These are phyloP conservation scores for Ustilago cynodontis DNA, from an alignment of 1,284 basidiomycete species.

Conservation along the genomic window DNA sequence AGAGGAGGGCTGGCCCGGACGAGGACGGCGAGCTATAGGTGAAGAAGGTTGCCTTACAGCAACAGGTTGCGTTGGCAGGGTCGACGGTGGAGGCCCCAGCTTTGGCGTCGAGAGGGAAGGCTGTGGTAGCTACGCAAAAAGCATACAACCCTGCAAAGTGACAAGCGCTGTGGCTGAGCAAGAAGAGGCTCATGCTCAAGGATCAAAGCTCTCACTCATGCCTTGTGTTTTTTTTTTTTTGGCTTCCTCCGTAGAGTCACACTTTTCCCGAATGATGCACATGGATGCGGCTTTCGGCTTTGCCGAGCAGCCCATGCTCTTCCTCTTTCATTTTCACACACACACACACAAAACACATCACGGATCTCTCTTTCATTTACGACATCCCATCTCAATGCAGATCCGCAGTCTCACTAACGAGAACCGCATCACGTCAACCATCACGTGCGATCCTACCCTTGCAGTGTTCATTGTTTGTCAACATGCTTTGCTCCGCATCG, in stretches of 20 bases:
- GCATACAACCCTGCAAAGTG: neutral
- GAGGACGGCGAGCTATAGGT: neutral
- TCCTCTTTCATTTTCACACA: neutral
- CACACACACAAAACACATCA: neutral
- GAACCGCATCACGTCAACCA: neutral
- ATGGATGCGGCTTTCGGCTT: slow-evolving; percentile 1
- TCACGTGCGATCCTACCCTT: neutral
- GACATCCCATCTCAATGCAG: neutral
- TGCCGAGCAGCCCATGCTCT: neutral
- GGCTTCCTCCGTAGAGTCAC: slow-evolving; percentile 2
- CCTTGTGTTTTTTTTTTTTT: too few species aligned
- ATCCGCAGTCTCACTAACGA: neutral
- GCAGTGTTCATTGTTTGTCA: neutral
- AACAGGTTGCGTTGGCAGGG: neutral
- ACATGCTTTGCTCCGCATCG: slow-evolving; percentile 1
- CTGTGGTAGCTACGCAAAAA: neutral
- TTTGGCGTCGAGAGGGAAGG: neutral
- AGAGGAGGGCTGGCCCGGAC: too few species aligned
- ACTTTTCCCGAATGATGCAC: neutral
- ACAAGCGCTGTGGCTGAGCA: neutral
- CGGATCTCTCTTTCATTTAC: neutral
- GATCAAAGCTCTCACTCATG: slow-evolving; percentile 6
- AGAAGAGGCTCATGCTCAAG: slow-evolving; percentile 1
- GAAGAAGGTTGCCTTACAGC: neutral
- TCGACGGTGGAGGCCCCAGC: neutral